phyloP scores from a whole-genome alignment of 192 early-diverging fungal genomes.

The Ramicandelaber brevisporus region DNA sequence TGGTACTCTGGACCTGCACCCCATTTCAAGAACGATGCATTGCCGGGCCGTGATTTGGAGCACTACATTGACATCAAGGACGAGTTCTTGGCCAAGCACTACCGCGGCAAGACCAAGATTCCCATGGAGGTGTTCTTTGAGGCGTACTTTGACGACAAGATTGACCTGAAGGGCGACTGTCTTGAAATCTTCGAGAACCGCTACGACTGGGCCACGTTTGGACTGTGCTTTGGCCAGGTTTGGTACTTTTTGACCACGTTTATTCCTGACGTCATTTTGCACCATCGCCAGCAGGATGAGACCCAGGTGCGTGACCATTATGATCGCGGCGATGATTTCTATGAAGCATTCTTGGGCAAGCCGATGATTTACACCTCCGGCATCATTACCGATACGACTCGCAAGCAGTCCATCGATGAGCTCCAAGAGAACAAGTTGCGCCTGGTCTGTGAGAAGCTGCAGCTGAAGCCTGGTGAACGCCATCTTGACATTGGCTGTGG shows the following conservation, averaged over 20 bases:
- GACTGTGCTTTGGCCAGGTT: conserved; percentile 53
- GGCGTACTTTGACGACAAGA: conserved; percentile 85
- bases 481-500: conserved; percentile 97
- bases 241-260: conserved; percentile 88
- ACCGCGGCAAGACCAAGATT: conserved; percentile 60
- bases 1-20: too few species aligned
- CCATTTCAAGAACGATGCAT: conserved; percentile 33
- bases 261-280: conserved; percentile 94
- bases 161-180: conserved; percentile 74
- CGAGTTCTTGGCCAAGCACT: conserved; percentile 38
- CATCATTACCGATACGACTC: conserved; percentile 46
- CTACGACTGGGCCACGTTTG: conserved; percentile 85
- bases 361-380: conserved; percentile 95
- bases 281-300: conserved; percentile 93
- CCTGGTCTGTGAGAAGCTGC: conserved; percentile 61
- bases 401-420: conserved; percentile 71
- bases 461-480: conserved; percentile 62
- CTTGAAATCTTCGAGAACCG: conserved; percentile 70
- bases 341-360: conserved; percentile 77
- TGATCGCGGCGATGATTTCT: conserved; percentile 97
- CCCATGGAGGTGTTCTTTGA: conserved; percentile 97
- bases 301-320: conserved; percentile 95
- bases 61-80: conserved; percentile 80
- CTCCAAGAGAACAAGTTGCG: conserved; percentile 91
- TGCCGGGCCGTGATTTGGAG: conserved; percentile 61